Percentiles rank a stretch among this genome's conserved stretches.
phyloP scores from a whole-genome alignment of 192 early-diverging fungal genomes.

The Mortierella antarctica region DNA sequence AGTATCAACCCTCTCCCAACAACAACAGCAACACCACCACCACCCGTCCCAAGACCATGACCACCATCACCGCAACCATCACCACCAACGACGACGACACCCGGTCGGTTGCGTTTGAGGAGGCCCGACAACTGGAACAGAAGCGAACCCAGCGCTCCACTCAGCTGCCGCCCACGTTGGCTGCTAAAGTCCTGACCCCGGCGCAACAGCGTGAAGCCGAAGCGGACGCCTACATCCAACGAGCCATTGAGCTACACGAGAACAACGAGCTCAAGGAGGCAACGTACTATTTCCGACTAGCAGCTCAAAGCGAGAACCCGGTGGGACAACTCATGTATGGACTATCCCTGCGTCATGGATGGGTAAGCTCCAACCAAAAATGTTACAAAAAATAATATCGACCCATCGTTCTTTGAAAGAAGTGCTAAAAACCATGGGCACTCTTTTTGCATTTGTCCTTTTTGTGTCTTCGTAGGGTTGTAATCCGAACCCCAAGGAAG shows the following conservation, averaged over 20 bases:
- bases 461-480: slow-evolving; percentile 59
- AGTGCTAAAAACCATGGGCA: not conserved
- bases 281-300: slow-evolving; percentile 76
- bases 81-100: slow-evolving; percentile 4
- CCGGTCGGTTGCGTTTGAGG: slow-evolving; percentile 15
- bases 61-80: slow-evolving; percentile 30
- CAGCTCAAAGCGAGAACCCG: slow-evolving; percentile 72
- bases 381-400: not conserved
- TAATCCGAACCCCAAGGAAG: slow-evolving; percentile 70
- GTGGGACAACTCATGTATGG: slow-evolving; percentile 85
- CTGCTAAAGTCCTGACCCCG: slow-evolving; percentile 18
- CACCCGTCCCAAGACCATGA: not conserved
- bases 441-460: not conserved
- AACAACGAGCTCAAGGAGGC: slow-evolving; percentile 79
- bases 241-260: slow-evolving; percentile 79
- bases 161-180: slow-evolving; percentile 7
- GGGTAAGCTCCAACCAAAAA: slow-evolving; percentile 59
- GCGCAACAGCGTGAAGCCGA: slow-evolving; percentile 52
- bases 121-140: slow-evolving; percentile 5
- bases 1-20: not conserved
- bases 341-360: slow-evolving; percentile 81
- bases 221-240: slow-evolving; percentile 71
- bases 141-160: not conserved
- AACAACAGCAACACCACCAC: not conserved
- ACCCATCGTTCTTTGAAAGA: not conserved